A percentile compares a stretch with the other conserved stretches of the same genome.
These are phyloP conservation scores for Tieghemostelium lacteum DNA, from an alignment of 78 protist genomes.

Conservation along the genomic window DNA sequence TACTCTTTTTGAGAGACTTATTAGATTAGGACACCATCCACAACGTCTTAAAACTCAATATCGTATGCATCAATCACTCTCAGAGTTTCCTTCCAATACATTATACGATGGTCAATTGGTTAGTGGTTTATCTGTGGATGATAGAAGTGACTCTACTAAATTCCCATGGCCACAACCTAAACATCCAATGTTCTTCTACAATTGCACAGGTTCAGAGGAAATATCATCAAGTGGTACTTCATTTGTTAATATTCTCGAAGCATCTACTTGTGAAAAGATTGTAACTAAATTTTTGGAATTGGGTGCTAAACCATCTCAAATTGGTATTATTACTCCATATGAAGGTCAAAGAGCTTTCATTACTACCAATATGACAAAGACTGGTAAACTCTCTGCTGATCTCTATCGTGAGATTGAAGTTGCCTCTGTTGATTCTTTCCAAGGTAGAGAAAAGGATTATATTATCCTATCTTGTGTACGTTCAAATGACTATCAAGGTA, in stretches of 20 bases:
- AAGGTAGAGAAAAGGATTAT: slow-evolving; percentile 99
- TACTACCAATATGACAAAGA: slow-evolving; percentile 88
- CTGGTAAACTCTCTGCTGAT: slow-evolving; percentile 89
- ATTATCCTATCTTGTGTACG: slow-evolving; percentile 99
- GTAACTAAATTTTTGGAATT: slow-evolving; percentile 92
- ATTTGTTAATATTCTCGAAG: slow-evolving; percentile 99
- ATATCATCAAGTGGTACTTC: slow-evolving; percentile 97
- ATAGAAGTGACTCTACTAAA: slow-evolving; percentile 60
- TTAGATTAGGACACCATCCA: slow-evolving; percentile 94
- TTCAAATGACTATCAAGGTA: slow-evolving; percentile 97
- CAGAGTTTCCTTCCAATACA: slow-evolving; percentile 97
- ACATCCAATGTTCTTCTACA: slow-evolving; percentile 97
- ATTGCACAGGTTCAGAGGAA: slow-evolving; percentile 97
- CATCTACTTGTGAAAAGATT: slow-evolving; percentile 94
- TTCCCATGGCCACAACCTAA: slow-evolving; percentile 97
- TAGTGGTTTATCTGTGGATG: slow-evolving; percentile 68
- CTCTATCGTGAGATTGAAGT: slow-evolving; percentile 93
- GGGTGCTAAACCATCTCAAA: slow-evolving; percentile 95
- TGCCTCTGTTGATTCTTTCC: slow-evolving; percentile 99
- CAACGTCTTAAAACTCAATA: slow-evolving; percentile 98
- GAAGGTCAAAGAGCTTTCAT: slow-evolving; percentile 99
- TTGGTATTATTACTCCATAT: slow-evolving; percentile 99
- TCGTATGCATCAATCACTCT: slow-evolving; percentile 99
- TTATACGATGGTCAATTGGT: slow-evolving; percentile 99
- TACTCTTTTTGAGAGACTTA: slow-evolving; percentile 98